Percentiles rank a stretch among this genome's conserved stretches.
phyloP scores from a whole-genome alignment of 345 rosid species.

The Eucalyptus regnans region DNA sequence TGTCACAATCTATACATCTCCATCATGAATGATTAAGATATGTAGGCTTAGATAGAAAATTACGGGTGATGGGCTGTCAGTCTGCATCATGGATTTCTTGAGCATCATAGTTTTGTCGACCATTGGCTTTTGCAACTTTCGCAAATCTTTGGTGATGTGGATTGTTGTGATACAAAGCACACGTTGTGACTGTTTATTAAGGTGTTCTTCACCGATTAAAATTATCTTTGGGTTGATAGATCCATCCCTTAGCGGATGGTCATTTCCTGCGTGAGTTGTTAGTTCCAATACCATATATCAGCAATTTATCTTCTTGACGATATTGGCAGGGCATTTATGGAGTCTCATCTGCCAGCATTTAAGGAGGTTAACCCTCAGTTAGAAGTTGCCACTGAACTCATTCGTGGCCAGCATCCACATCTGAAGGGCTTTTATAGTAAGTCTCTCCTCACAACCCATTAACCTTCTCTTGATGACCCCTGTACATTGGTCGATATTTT shows the following conservation, averaged over 20 bases:
- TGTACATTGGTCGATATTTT: background rate
- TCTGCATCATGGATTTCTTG: background rate
- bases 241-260: background rate
- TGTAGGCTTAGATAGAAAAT: background rate
- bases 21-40: background rate
- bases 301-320: background rate
- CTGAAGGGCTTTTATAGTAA: conserved; percentile 79
- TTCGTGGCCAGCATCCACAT: conserved; percentile 77
- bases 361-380: conserved; percentile 70
- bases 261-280: background rate
- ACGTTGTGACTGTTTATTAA: background rate
- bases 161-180: background rate
- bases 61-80: background rate
- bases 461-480: background rate
- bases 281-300: background rate
- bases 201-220: background rate
- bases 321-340: conserved; percentile 69
- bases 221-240: background rate
- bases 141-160: background rate
- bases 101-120: background rate
- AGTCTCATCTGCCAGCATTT: conserved; percentile 50
- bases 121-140: background rate
- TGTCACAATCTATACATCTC: background rate
- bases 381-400: conserved; percentile 59
- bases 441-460: background rate